A percentile compares a stretch with the other conserved stretches of the same genome.
Conservation (phyloP, 2,329 filamentous ascomycete species). For the Alternaria arborescens region DNA sequence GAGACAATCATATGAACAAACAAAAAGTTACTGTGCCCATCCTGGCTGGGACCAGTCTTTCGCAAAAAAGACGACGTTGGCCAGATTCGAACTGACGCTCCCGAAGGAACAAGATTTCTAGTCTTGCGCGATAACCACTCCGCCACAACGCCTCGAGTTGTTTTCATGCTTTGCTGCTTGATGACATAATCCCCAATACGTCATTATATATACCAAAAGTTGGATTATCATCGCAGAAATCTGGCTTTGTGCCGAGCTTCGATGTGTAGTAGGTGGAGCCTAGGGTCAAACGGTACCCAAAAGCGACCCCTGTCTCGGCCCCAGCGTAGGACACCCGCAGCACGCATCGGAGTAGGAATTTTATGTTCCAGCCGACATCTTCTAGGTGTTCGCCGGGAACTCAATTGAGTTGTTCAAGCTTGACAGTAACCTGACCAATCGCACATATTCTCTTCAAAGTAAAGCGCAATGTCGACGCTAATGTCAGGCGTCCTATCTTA, state of each 20-base stretch:
- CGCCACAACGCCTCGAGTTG: background rate
- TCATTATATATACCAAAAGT: accelerated
- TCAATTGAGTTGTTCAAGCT: background rate
- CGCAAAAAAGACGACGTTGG: conserved; percentile 18
- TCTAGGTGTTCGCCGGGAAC: background rate
- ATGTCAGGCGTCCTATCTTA: background rate
- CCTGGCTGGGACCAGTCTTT: background rate
- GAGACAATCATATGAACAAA: background rate
- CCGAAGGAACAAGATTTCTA: conserved; percentile 24
- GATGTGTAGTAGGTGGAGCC: background rate
- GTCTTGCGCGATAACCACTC: conserved; percentile 24
- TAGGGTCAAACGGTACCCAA: background rate
- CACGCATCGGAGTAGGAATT: background rate
- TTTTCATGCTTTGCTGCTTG: background rate
- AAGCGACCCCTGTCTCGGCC: background rate
- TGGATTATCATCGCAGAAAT: accelerated
- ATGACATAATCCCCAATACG: background rate
- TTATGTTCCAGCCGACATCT: background rate
- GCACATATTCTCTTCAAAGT: background rate
- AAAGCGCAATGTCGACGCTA: background rate
- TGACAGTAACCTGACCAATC: background rate
- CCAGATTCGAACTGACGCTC: conserved; percentile 24
- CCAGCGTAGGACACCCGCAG: background rate
- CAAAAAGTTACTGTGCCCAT: too few relatives aligned
- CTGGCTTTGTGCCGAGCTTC: too few relatives aligned